These are phyloP conservation scores for Sesbania bispinosa DNA, from an alignment of 306 rosid species.

Conservation along the genomic window DNA sequence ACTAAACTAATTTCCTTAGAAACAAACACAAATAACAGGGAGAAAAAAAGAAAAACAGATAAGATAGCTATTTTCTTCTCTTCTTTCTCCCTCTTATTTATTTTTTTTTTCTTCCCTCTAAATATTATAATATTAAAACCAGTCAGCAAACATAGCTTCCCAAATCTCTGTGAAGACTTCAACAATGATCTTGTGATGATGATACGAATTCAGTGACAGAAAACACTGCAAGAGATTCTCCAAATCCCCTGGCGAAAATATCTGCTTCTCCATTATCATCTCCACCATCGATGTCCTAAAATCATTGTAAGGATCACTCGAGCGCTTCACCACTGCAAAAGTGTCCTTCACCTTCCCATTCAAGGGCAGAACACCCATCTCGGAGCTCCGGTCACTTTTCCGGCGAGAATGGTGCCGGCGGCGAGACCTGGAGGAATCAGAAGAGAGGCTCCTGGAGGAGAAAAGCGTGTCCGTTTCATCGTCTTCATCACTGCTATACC, in stretches of 20 bases:
- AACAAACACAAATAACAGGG: slow-evolving; percentile 19
- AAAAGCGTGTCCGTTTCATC: slow-evolving; percentile 79
- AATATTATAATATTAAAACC: slow-evolving; percentile 33
- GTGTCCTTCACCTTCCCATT: slow-evolving; percentile 79
- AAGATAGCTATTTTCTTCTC: slow-evolving; percentile 5
- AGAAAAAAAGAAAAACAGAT: slow-evolving; percentile 1
- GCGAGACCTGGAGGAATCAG: slow-evolving; percentile 65
- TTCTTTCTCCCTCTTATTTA: neutral
- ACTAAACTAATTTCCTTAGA: slow-evolving; percentile 26
- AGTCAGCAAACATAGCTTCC: slow-evolving; percentile 79
- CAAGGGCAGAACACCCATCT: slow-evolving; percentile 52
- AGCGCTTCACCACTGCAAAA: slow-evolving; percentile 91
- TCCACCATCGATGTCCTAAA: slow-evolving; percentile 92
- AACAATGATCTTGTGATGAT: slow-evolving; percentile 73
- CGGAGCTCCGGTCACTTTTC: slow-evolving; percentile 38
- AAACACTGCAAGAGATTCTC: slow-evolving; percentile 90
- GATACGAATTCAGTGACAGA: slow-evolving; percentile 64
- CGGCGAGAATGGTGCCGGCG: slow-evolving; percentile 32
- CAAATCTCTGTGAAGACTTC: slow-evolving; percentile 90
- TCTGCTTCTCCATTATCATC: slow-evolving; percentile 93
- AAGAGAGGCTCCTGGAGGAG: slow-evolving; percentile 68
- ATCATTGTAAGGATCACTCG: slow-evolving; percentile 88
- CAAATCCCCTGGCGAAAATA: slow-evolving; percentile 63
- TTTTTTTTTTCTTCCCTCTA: neutral
- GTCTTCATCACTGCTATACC: slow-evolving; percentile 78